phyloP scores from a whole-genome alignment of 1,284 basidiomycete species.

The Cryptococcus deneoformans region DNA sequence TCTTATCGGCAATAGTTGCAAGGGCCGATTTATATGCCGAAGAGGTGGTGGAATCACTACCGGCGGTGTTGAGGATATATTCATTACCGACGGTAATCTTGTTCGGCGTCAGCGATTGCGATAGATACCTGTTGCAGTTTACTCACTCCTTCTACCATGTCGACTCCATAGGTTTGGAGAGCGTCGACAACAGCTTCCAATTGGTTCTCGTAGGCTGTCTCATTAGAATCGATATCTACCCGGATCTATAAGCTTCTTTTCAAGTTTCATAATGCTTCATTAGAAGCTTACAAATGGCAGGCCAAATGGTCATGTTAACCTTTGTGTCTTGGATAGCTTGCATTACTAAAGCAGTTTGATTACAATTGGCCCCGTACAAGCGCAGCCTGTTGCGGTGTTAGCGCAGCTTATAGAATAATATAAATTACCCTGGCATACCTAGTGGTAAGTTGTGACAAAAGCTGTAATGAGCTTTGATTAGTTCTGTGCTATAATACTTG shows the following conservation, averaged over 20 bases:
- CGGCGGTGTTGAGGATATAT: conserved; percentile 62
- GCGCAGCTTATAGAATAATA: neutral
- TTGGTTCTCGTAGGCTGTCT: conserved; percentile 69
- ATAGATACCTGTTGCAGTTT: neutral
- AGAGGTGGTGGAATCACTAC: conserved; percentile 22
- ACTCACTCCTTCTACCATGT: conserved; percentile 74
- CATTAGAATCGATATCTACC: conserved; percentile 58
- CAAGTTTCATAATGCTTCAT: neutral
- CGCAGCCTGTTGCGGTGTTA: conserved; percentile 21
- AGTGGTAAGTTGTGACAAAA: conserved; percentile 48
- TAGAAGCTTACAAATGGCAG: conserved; percentile 64
- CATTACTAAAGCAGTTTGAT: conserved; percentile 56
- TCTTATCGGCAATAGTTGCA: conserved; percentile 59
- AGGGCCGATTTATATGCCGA: conserved; percentile 43
- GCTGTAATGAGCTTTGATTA: conserved; percentile 10
- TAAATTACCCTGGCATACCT: neutral
- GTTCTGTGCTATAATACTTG: neutral
- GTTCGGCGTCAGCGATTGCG: neutral
- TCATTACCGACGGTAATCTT: conserved; percentile 57
- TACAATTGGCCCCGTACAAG: conserved; percentile 53
- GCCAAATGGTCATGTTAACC: conserved; percentile 78
- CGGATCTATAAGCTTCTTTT: conserved; percentile 6
- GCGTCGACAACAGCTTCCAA: conserved; percentile 59
- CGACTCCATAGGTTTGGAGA: conserved; percentile 72
- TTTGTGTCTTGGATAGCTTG: conserved; percentile 85